Percentiles rank a stretch among this genome's conserved stretches.
Conservation (phyloP, 2,329 filamentous ascomycete species). For the Metarhizium sp. region DNA sequence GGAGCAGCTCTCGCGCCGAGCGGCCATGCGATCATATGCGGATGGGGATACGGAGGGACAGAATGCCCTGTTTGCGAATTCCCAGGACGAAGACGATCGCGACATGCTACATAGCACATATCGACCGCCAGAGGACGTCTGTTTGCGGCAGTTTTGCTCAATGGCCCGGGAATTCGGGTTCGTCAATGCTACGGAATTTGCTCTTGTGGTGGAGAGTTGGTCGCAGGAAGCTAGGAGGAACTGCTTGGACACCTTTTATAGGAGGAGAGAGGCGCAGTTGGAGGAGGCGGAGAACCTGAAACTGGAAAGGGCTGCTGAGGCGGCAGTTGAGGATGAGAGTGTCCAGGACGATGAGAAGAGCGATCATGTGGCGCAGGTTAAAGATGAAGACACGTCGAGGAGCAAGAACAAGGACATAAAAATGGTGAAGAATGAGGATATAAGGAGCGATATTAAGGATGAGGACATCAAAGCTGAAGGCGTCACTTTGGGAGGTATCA, state of each 20-base stretch:
- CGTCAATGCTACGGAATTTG: slow-evolving; percentile 70
- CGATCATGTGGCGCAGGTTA: background rate
- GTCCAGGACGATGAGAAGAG: slow-evolving; percentile 5
- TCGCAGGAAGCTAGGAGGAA: slow-evolving; percentile 72
- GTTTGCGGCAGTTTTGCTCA: slow-evolving; percentile 75
- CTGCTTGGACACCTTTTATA: slow-evolving; percentile 75
- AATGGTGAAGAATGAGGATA: background rate
- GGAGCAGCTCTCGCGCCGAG: slow-evolving; percentile 68
- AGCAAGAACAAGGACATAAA: slow-evolving; percentile 1
- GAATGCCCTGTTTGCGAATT: slow-evolving; percentile 50
- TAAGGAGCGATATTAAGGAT: slow-evolving; percentile 4
- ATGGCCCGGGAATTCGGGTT: slow-evolving; percentile 80
- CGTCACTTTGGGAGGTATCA: slow-evolving; percentile 5
- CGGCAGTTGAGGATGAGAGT: background rate
- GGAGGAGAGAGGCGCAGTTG: slow-evolving; percentile 45
- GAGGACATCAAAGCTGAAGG: slow-evolving; percentile 9
- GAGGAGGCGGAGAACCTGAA: slow-evolving; percentile 8
- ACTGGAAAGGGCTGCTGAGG: slow-evolving; percentile 1
- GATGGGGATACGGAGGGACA: slow-evolving; percentile 36
- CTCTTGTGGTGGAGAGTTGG: slow-evolving; percentile 82
- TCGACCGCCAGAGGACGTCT: slow-evolving; percentile 65
- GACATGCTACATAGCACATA: slow-evolving; percentile 37
- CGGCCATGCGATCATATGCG: slow-evolving; percentile 48
- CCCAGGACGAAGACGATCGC: slow-evolving; percentile 23
- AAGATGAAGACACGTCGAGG: background rate